Base-by-base conservation (phyloP, 2,329 filamentous ascomycete species). In the Botrytis fragariae region DNA sequence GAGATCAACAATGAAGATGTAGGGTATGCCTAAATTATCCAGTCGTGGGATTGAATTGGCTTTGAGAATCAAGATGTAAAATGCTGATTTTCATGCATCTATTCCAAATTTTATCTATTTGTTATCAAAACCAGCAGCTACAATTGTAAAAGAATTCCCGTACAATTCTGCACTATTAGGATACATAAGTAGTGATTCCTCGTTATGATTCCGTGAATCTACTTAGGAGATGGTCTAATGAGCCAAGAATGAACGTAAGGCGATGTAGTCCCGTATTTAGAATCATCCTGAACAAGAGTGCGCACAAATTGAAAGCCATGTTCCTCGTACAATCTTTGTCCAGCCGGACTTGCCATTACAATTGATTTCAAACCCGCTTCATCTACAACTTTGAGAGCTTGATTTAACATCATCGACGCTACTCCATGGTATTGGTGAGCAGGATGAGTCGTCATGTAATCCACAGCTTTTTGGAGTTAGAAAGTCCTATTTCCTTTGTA, bases 251-350 rank as follows among this genome's bases (percentile, higher is more conserved):
- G 59, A 39, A 62, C 59, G 25, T 39, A 39, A n/a, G 59, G 59
- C 7, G 59, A 16, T 25, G 3, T 61, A 61, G 59, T 61, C 4
- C 59, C 59, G 20, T 62, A 62, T 39, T 7, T n/a, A 7, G 59
- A 62, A 61, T 39, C 59, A 62, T 62, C 59, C 12, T 62, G 59
- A 37, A 62, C 59, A 39, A n/a, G 35, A 62, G 32, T 62, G 59
- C 59, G 35, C 22, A 62, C 35, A n/a, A 62, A 62, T 62, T 62
- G 22, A 25, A 62, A 62, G 10, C 59, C 59, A 4, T 39, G 35
- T n/a, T 4, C 25, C 22, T 62, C 59, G 12, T 62, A 39, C 35
- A 62, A 7, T 39, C 37, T 62, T 62, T 39, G 35, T 18, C 59
- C 59, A n/a, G 59, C 59, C 20, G 59, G 59, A 37, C 59, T 37